Percentiles rank a stretch among this genome's conserved stretches.
phyloP scores from a whole-genome alignment of 371 early-diverging fungal species.

The Umbelopsis sp. region DNA sequence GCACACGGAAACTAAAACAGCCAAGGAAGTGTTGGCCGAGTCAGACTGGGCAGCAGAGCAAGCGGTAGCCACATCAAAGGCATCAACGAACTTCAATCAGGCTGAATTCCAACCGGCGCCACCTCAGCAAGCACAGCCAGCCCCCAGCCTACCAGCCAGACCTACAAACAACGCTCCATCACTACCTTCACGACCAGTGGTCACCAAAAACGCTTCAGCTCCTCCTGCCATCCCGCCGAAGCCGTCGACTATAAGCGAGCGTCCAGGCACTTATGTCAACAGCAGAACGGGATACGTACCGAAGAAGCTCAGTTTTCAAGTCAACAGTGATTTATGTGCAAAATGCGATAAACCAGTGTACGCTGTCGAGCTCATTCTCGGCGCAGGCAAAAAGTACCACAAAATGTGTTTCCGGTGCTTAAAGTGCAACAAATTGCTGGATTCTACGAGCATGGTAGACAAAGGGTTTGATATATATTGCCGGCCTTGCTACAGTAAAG shows the following conservation, averaged over 20 bases:
- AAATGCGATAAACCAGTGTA: slow-evolving; percentile 52
- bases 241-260: slow-evolving; percentile 7
- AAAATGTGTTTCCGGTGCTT: slow-evolving; percentile 48
- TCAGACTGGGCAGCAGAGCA: slow-evolving; percentile 22
- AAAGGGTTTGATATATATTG: slow-evolving; percentile 49
- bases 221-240: slow-evolving; percentile 15
- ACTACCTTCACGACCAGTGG: slow-evolving; percentile 23
- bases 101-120: background rate
- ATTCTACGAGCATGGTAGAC: slow-evolving; percentile 55
- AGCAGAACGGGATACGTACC: slow-evolving; percentile 44
- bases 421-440: slow-evolving; percentile 46
- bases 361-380: slow-evolving; percentile 51
- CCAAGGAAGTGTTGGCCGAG: slow-evolving; percentile 42
- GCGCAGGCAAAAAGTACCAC: slow-evolving; percentile 56
- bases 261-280: slow-evolving; percentile 18
- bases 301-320: slow-evolving; percentile 39
- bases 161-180: slow-evolving; percentile 1
- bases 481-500: slow-evolving; percentile 47
- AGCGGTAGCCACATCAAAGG: slow-evolving; percentile 19
- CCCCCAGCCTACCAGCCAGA: slow-evolving; percentile 25
- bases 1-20: slow-evolving; percentile 51
- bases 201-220: slow-evolving; percentile 2
- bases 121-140: background rate
- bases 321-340: slow-evolving; percentile 46
- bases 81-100: background rate